These are phyloP conservation scores for Sphagnum contortum DNA, from an alignment of 225 moss, liverwort and hornwort species.

Conservation along the genomic window DNA sequence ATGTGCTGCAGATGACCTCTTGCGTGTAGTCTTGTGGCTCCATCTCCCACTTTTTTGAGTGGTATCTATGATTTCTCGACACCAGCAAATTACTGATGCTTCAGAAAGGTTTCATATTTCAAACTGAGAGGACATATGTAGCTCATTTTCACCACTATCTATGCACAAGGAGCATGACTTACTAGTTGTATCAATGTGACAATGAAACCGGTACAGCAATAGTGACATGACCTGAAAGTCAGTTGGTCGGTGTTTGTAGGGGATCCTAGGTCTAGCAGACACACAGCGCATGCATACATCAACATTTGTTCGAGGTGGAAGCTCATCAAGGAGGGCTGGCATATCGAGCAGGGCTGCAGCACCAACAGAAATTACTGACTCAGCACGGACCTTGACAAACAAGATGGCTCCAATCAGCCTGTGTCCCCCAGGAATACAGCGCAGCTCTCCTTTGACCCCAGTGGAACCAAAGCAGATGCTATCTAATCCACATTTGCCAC, in stretches of 20 bases:
- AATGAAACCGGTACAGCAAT: no score
- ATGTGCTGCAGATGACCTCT: no score
- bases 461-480: conserved; percentile 93
- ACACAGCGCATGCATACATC: conserved; percentile 67
- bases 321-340: conserved; percentile 76
- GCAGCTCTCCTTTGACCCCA: conserved; percentile 78
- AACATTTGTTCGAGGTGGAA: conserved; percentile 64
- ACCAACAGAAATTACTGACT: conserved; percentile 70
- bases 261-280: conserved; percentile 41
- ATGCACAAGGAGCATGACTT: no score
- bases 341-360: conserved; percentile 63
- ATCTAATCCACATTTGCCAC: conserved; percentile 54
- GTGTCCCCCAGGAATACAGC: conserved; percentile 86
- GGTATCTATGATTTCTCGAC: no score
- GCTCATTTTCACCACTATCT: no score
- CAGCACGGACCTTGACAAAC: conserved; percentile 54
- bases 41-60: no score
- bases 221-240: no score
- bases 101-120: no score
- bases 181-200: no score
- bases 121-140: no score
- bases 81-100: no score
- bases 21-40: no score
- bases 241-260: not conserved
- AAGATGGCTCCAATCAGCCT: conserved; percentile 85